These are phyloP conservation scores for Prillingera fragicola DNA, from an alignment of 1,284 basidiomycete species.

Conservation along the genomic window DNA sequence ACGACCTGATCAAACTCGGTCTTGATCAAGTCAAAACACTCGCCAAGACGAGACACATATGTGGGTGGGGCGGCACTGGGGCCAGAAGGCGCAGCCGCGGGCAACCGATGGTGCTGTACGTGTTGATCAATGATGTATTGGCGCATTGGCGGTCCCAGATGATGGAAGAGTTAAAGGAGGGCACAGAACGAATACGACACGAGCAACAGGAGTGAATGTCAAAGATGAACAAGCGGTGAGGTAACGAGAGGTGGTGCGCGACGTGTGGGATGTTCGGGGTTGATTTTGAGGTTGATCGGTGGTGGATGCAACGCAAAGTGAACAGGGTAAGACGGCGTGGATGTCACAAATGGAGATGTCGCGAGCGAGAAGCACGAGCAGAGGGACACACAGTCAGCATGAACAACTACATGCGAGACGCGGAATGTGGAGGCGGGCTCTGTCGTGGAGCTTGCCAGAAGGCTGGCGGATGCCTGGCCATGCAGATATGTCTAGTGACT, in stretches of 20 bases:
- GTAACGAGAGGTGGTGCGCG: neutral
- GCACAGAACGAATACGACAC: neutral
- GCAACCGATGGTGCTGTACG: conserved; percentile 43
- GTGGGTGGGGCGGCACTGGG: conserved; percentile 20
- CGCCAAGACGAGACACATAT: conserved; percentile 56
- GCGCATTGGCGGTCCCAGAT: neutral
- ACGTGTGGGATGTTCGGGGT: neutral
- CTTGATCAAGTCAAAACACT: conserved; percentile 75
- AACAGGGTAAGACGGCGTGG: neutral
- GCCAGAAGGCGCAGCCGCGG: conserved; percentile 27
- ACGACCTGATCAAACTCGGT: conserved; percentile 78
- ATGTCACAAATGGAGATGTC: conserved; percentile 1
- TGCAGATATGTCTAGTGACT: conserved; percentile 9
- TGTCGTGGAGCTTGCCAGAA: neutral
- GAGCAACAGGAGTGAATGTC: neutral
- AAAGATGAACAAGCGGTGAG: neutral
- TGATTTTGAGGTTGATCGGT: neutral
- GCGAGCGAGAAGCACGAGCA: neutral
- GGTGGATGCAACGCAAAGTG: neutral
- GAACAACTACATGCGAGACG: too few species aligned
- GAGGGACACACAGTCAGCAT: too few species aligned
- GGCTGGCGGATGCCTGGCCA: neutral
- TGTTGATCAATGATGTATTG: neutral
- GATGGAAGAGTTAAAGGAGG: neutral
- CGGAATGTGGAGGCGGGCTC: neutral